Evolutionary conservation across 768 basidiomycete genomes (phyloP), one percentile per base, ranked within the genome.

Genomic region (Pisolithus marmoratus): DNA sequence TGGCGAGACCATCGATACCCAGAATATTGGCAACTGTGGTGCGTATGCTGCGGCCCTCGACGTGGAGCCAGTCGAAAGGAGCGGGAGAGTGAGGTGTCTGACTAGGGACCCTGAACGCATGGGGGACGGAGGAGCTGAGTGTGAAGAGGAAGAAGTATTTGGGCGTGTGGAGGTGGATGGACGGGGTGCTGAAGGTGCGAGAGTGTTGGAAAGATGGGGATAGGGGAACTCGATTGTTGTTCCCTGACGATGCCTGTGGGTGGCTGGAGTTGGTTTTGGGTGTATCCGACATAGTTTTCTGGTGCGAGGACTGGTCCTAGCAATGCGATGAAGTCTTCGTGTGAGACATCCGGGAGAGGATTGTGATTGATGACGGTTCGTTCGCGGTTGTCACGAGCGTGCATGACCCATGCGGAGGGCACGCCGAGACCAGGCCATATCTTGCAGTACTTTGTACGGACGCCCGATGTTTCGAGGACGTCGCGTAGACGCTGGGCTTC

Each of bases 51-150:
- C 90, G 74, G 4, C 89, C 90, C 59, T 92, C 90, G 54, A 93
- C 87, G 60, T 92, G 89, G 6, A 93, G 69, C 87, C 90, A 90
- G 57, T 92, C 87, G 49, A 92, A 87, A 0, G 89, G 90, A 0
- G 89, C 87, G 0, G 84, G 84, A 46, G 80, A 84, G 54, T 78
- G 75, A 8, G 75, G 73, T 51, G 74, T 81, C 31, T 60, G 63
- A 45, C 73, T 66, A 44, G 71, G 63, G 3, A 68, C 24, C 26
- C 52, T 42, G 20, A 54, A n/a, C 2, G 54, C 12, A 22, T 49
- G 54, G 12, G 54, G 60, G 54, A 7, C 3, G 46, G 23, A 1
- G 49, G 20, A 8, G 60, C 20, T 60, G 62, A 27, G 59, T 43
- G 29, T 66, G 65, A 41, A 51, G 69, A 24, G 51, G 62, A 50